Conservation (phyloP, 176 grass and related monocot species). For the Phoenix dactylifera region DNA sequence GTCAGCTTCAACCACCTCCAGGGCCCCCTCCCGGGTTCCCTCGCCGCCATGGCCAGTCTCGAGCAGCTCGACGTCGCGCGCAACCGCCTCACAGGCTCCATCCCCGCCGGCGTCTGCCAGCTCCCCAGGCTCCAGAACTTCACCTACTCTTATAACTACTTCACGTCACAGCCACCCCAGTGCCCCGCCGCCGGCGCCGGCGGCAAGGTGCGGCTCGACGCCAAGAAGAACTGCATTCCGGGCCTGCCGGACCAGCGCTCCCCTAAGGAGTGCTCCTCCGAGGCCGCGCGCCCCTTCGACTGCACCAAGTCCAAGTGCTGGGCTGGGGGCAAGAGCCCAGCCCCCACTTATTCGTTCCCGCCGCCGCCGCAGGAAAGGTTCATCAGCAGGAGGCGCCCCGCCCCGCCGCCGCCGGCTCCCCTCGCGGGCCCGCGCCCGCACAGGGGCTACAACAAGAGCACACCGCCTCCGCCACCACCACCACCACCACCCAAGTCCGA, state of each 20-base stretch:
- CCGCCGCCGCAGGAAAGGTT: neutral
- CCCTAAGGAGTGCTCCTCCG: slow-evolving; percentile 9
- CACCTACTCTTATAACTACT: slow-evolving; percentile 18
- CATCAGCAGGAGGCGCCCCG: neutral
- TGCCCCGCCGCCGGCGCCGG: neutral
- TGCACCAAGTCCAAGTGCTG: slow-evolving; percentile 10
- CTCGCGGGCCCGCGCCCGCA: no score
- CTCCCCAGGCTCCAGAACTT: slow-evolving; percentile 17
- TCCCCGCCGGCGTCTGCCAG: slow-evolving; percentile 11
- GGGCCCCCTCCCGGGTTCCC: slow-evolving; percentile 7
- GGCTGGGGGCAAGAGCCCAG: neutral
- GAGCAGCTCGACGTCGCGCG: slow-evolving; percentile 19
- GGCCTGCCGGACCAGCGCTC: slow-evolving; percentile 10
- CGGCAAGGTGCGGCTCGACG: neutral
- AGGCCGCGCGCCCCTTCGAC: slow-evolving; percentile 7
- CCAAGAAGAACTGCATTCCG: slow-evolving; percentile 1
- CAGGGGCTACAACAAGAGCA: neutral
- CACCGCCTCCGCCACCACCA: neutral
- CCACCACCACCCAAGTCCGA: slow-evolving; percentile 7
- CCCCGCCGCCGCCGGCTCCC: neutral
- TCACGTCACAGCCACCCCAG: slow-evolving; percentile 9
- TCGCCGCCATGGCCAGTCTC: slow-evolving; percentile 2
- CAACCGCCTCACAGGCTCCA: slow-evolving; percentile 14
- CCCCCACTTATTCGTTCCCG: neutral
- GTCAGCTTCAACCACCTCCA: slow-evolving; percentile 20